Evolutionary conservation across 78 protist species (phyloP), one percentile per base, ranked within the genome.

Genomic region (Speleostelium caveatum): DNA sequence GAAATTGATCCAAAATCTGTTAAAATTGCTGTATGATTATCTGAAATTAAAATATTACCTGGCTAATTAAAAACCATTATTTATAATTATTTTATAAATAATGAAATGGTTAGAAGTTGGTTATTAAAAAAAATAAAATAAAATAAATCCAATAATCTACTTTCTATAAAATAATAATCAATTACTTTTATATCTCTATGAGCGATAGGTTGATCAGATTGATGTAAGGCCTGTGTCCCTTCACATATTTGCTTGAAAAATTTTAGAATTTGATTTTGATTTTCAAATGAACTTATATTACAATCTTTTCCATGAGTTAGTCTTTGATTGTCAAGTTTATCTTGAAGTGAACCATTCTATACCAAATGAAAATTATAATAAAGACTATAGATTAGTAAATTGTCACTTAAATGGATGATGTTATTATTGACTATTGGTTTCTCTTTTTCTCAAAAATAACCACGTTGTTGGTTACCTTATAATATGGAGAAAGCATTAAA

Each of bases 1-100:
- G 62, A 33, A 32, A 42, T 51, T 38, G 93, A 87, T 3, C 93
- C 93, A 62, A 87, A 87, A 66, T 87, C 93, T 45, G 73, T 59
- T 0, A 87, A 1, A 22, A 87, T 38, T 2, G 86, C 86, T 35
- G 19, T 73, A 2, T 62, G 42, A 0, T 73, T 24, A 14, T 21
- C 65, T 45, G 33, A 3, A 26, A 86, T 33, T 7, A 86, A 17
- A 49, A 62, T 33, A 61, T 87, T 87, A 35, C 86, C 87, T 16
- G 93, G 93, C 30, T n/a, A n/a, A n/a, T n/a, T n/a, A n/a, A n/a
- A n/a, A n/a, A n/a, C 41, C 10, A n/a, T 7, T 17, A 8, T 5
- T 10, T 17, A 73, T 30, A 19, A 73, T 32, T 73, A 14, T 41
- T 73, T 7, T 8, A 5, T 4, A 30, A 38, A 32, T 5, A 35